Conservation (phyloP, 306 rosid species). For the Canavalia gladiata region DNA sequence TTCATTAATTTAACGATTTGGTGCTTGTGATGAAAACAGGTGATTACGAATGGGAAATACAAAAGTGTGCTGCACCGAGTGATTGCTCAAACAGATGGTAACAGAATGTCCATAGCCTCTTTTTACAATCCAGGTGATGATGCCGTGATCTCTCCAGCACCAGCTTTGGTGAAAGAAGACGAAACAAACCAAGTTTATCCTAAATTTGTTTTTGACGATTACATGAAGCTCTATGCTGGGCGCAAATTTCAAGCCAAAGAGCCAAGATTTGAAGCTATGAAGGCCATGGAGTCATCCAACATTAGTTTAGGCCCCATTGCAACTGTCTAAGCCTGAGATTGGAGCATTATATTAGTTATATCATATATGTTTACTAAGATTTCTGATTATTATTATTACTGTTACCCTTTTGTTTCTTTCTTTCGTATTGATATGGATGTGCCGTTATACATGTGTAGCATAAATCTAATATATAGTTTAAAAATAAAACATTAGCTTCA, state of each 20-base stretch:
- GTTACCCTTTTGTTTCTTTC: not conserved
- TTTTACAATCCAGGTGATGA: conserved; percentile 89
- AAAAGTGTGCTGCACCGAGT: conserved; percentile 87
- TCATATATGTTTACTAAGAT: not conserved
- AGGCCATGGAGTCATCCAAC: conserved; percentile 62
- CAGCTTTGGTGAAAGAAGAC: conserved; percentile 61
- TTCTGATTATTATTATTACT: not conserved
- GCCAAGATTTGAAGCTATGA: conserved; percentile 90
- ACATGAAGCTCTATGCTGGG: conserved; percentile 85
- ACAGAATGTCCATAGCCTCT: conserved; percentile 89
- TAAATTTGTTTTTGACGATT: conserved; percentile 85
- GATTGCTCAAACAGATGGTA: conserved; percentile 67
- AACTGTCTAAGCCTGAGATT: conserved; percentile 52
- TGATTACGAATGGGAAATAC: conserved; percentile 83
- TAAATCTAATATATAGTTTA: conserved; percentile 7
- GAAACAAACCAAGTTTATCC: conserved; percentile 65
- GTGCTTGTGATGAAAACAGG: conserved; percentile 47
- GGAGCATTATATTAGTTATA: conserved; percentile 12
- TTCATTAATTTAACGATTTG: conserved; percentile 1
- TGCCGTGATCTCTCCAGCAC: conserved; percentile 81
- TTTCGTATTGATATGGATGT: conserved; percentile 9
- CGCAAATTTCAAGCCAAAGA: conserved; percentile 83
- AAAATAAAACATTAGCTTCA: conserved; percentile 35
- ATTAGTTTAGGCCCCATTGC: conserved; percentile 54
- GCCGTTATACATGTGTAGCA: conserved; percentile 27